Conservation (phyloP, 257 asterid species). For the Sherardia arvensis region DNA sequence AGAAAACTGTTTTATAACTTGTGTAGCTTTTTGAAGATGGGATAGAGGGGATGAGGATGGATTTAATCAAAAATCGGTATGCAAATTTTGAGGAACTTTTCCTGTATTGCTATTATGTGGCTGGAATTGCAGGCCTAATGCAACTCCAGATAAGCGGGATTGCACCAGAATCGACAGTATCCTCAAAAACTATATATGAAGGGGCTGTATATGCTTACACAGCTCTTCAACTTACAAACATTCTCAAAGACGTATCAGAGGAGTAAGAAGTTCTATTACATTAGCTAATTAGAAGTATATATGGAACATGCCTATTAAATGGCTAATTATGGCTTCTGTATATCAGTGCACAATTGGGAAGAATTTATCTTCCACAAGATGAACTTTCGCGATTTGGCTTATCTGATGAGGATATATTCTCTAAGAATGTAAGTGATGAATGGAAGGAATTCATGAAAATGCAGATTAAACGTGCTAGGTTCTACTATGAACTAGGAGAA, state of each 20-base stretch:
- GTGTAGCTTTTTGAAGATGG: slow-evolving; percentile 71
- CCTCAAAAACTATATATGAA: slow-evolving; percentile 41
- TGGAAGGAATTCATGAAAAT: not conserved
- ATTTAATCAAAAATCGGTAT: slow-evolving; percentile 45
- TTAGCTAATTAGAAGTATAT: too few relatives aligned
- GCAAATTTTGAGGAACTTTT: slow-evolving; percentile 57
- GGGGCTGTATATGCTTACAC: slow-evolving; percentile 51
- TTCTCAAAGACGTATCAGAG: slow-evolving; percentile 73
- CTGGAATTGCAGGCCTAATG: slow-evolving; percentile 78
- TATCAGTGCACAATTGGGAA: not conserved
- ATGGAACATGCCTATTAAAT: too few relatives aligned
- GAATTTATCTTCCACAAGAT: not conserved
- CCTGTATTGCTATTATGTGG: slow-evolving; percentile 63
- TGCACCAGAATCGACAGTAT: slow-evolving; percentile 49
- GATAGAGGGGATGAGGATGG: slow-evolving; percentile 93
- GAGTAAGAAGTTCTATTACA: too few relatives aligned
- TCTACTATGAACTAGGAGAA: not conserved
- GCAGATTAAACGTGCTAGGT: not conserved
- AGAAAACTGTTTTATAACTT: too few relatives aligned
- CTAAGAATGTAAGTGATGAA: not conserved
- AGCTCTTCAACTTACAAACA: slow-evolving; percentile 68
- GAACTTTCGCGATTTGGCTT: not conserved
- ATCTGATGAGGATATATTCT: not conserved
- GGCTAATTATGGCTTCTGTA: not conserved
- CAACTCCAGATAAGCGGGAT: slow-evolving; percentile 78